phyloP scores from a whole-genome alignment of 306 rosid genomes.

The Citrullus colocynthis region DNA sequence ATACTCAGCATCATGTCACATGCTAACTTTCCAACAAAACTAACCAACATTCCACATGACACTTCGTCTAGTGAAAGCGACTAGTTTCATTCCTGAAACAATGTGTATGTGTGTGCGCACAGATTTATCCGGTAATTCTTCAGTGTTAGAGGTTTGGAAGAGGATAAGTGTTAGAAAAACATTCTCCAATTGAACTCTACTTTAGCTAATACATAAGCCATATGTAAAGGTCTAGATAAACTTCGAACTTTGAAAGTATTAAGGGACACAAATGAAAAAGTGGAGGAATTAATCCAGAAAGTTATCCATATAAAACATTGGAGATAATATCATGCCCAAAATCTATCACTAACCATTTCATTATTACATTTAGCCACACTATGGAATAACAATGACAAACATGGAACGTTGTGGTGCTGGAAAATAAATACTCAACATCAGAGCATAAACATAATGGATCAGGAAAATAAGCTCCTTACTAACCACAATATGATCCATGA shows the following conservation, averaged over 20 bases:
- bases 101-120: neutral
- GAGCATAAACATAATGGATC: conserved; percentile 3
- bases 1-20: neutral
- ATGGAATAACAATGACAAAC: neutral
- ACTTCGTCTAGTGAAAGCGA: neutral
- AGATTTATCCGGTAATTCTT: neutral
- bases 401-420: neutral
- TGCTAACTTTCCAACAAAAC: neutral
- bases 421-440: neutral
- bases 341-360: neutral
- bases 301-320: neutral
- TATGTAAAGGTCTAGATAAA: neutral
- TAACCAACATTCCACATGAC: neutral
- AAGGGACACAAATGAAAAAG: neutral
- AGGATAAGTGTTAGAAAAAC: neutral
- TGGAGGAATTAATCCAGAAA: neutral
- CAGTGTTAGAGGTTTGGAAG: neutral
- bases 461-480: conserved; percentile 6
- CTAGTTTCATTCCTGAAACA: neutral
- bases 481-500: conserved; percentile 93
- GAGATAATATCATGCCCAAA: neutral
- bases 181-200: neutral
- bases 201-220: neutral
- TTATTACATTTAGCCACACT: neutral
- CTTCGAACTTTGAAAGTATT: neutral